Evolutionary conservation across 345 rosid species (phyloP).

Genomic region (Eucalyptus curtisii): DNA sequence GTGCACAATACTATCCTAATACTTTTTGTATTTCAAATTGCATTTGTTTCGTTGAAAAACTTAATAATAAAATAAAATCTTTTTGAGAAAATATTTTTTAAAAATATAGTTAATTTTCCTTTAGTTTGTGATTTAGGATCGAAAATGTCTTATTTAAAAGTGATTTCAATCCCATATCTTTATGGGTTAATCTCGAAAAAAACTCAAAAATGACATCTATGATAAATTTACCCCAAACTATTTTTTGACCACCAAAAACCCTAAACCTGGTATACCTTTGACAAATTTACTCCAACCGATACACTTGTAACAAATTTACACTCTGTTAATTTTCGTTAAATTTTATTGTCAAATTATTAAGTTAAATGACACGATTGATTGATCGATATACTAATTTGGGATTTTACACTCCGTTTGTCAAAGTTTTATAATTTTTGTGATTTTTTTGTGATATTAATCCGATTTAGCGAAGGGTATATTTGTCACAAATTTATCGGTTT

Average conservation of each 20-base stretch:
- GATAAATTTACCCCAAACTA: no score
- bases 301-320: accelerated
- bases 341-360: no score
- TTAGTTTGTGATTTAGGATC: no score
- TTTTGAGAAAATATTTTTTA: accelerated
- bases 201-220: accelerated
- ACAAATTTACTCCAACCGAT: accelerated
- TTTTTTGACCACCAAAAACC: no score
- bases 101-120: no score
- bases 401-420: accelerated
- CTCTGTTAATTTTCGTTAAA: accelerated
- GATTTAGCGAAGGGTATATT: accelerated
- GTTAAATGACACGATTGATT: no score
- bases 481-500: accelerated
- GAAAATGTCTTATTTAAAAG: no score
- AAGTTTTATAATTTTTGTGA: accelerated
- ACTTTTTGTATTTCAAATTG: no score
- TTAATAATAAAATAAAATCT: no score
- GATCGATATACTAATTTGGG: accelerated
- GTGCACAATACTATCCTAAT: neutral
- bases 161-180: accelerated
- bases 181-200: no score
- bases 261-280: accelerated
- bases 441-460: no score
- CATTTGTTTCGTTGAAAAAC: no score